Percentiles rank a stretch among this genome's conserved stretches.
These are phyloP conservation scores for Gossypium armourianum DNA, from an alignment of 441 rosid genomes.

Conservation along the genomic window DNA sequence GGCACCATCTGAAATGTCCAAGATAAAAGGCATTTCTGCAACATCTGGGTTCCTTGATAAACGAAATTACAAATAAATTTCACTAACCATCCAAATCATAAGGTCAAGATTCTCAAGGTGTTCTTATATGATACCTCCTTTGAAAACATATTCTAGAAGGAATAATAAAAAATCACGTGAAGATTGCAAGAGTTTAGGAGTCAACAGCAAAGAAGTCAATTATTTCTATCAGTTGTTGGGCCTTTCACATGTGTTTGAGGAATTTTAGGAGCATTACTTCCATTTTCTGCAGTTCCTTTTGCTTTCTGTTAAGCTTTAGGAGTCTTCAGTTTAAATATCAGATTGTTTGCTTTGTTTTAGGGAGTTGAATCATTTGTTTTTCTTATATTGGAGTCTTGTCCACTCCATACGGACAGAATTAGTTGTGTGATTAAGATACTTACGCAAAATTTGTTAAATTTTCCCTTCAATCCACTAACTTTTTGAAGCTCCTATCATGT, in stretches of 20 bases:
- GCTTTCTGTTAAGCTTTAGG: neutral
- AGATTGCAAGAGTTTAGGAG: neutral
- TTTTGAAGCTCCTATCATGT: neutral
- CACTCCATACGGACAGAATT: too few relatives aligned
- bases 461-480: neutral
- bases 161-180: neutral
- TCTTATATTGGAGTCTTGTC: too few relatives aligned
- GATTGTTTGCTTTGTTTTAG: too few relatives aligned
- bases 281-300: neutral
- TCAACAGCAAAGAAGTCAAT: neutral
- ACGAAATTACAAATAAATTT: neutral
- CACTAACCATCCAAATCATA: constrained; percentile 1
- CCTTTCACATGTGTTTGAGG: neutral
- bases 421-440: neutral
- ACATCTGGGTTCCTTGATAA: neutral
- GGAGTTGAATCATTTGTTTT: too few relatives aligned
- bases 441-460: neutral
- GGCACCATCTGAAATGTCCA: neutral
- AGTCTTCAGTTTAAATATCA: neutral
- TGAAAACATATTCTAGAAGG: neutral
- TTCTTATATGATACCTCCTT: neutral
- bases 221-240: neutral
- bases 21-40: neutral
- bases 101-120: neutral
- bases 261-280: neutral